Evolutionary conservation across 345 rosid genomes (phyloP).

Genomic region (Linum usitatissimum): DNA sequence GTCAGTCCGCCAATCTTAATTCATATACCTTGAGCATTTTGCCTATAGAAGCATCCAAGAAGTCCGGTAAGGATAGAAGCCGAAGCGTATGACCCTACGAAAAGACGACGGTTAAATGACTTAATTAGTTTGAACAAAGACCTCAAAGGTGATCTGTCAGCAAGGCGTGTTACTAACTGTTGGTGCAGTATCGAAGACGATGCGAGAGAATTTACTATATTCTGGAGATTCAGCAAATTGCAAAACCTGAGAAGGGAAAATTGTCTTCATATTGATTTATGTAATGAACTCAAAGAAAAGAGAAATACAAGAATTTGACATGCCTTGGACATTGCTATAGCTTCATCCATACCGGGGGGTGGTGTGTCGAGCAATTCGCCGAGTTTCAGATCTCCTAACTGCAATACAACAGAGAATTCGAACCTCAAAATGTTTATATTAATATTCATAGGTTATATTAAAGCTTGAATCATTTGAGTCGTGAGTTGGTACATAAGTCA

Average conservation of each 20-base stretch:
- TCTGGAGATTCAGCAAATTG: constrained; percentile 55
- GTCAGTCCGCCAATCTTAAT: not conserved
- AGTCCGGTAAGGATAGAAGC: constrained; percentile 79
- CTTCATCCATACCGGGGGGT: constrained; percentile 71
- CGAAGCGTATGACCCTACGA: constrained; percentile 71
- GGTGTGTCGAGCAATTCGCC: constrained; percentile 63
- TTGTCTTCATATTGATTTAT: not conserved
- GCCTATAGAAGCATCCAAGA: constrained; percentile 61
- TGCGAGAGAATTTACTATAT: constrained; percentile 51
- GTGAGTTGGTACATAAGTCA: too few relatives aligned
- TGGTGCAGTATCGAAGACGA: constrained; percentile 73
- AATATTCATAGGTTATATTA: too few relatives aligned
- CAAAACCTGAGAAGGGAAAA: constrained; percentile 45
- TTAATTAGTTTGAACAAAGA: constrained; percentile 7
- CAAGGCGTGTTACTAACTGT: constrained; percentile 36
- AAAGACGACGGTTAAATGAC: constrained; percentile 3
- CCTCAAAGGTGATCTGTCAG: not conserved
- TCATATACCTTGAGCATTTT: constrained; percentile 60
- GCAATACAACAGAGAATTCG: constrained; percentile 1
- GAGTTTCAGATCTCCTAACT: constrained; percentile 66
- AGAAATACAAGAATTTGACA: constrained; percentile 7
- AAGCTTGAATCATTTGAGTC: too few relatives aligned
- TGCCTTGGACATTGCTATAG: constrained; percentile 68
- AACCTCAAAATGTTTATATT: not conserved
- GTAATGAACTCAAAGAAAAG: not conserved